Conservation (phyloP, 768 basidiomycete genomes). For the Trametes elegans region DNA sequence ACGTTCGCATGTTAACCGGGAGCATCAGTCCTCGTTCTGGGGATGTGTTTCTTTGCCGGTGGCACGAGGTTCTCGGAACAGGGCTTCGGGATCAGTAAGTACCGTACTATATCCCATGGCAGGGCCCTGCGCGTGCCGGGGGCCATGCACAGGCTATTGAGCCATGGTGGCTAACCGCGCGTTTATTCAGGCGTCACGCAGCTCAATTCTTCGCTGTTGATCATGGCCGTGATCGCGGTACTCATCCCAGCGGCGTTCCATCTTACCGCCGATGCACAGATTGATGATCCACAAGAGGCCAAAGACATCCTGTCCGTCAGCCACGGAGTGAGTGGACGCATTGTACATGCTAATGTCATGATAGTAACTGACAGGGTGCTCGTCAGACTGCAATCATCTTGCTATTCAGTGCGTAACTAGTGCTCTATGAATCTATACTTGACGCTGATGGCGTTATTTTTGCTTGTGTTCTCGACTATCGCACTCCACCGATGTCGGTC, state of each 20-base stretch:
- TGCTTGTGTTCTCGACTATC: not conserved
- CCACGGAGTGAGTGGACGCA: constrained; percentile 40
- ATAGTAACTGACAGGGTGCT: not conserved
- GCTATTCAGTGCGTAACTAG: constrained; percentile 45
- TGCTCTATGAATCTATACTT: too few relatives aligned
- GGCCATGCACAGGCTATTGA: not conserved
- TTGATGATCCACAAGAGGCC: constrained; percentile 35
- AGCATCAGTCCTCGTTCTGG: constrained; percentile 52
- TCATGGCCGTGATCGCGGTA: constrained; percentile 76
- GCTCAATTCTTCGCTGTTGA: constrained; percentile 72
- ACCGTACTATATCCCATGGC: not conserved
- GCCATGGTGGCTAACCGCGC: not conserved
- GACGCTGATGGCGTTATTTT: not conserved
- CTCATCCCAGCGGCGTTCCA: constrained; percentile 82
- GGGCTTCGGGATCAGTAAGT: constrained; percentile 71
- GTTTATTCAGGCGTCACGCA: constrained; percentile 52
- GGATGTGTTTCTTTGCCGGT: constrained; percentile 91
- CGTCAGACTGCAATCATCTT: constrained; percentile 50
- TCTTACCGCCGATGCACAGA: constrained; percentile 37
- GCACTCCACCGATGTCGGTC: too few relatives aligned
- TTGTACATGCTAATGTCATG: not conserved
- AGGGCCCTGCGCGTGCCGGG: not conserved
- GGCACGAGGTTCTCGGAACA: constrained; percentile 78
- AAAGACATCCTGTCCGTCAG: constrained; percentile 48
- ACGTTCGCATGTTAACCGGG: not conserved